phyloP scores from a whole-genome alignment of 2,329 filamentous ascomycete genomes.

The Verticillium isaacii region DNA sequence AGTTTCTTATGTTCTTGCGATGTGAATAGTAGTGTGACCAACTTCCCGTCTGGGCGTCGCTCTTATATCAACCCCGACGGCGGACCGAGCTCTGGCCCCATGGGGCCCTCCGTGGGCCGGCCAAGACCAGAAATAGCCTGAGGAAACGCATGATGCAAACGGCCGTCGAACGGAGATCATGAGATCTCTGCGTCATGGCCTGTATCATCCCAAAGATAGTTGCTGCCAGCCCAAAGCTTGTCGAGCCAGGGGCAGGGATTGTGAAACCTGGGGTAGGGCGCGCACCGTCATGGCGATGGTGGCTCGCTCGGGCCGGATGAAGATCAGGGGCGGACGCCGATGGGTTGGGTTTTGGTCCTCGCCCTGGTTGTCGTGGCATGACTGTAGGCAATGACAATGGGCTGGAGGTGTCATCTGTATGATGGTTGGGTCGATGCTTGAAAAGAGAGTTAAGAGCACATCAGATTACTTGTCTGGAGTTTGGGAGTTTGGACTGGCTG shows the following conservation, averaged over 20 bases:
- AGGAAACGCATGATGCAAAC: background rate
- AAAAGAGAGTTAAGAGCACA: background rate
- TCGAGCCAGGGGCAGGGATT: background rate
- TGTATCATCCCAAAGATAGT: background rate
- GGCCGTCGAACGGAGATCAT: background rate
- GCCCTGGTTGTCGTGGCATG: background rate
- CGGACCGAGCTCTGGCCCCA: background rate
- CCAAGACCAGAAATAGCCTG: background rate
- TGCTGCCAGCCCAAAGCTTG: background rate
- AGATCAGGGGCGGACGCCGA: background rate
- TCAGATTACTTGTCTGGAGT: background rate
- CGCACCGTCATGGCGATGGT: background rate
- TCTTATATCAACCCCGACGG: background rate
- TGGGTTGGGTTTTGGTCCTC: background rate
- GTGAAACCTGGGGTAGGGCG: background rate
- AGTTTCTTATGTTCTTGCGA: background rate
- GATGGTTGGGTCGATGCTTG: background rate
- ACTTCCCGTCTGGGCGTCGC: background rate
- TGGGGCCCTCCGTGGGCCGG: background rate
- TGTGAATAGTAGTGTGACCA: background rate
- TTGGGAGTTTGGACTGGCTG: background rate
- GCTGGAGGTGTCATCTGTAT: background rate
- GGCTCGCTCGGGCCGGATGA: background rate
- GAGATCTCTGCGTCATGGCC: background rate
- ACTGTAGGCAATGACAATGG: background rate